Conservation (phyloP, 768 basidiomycete species). For the Fomitopsis serialis region DNA sequence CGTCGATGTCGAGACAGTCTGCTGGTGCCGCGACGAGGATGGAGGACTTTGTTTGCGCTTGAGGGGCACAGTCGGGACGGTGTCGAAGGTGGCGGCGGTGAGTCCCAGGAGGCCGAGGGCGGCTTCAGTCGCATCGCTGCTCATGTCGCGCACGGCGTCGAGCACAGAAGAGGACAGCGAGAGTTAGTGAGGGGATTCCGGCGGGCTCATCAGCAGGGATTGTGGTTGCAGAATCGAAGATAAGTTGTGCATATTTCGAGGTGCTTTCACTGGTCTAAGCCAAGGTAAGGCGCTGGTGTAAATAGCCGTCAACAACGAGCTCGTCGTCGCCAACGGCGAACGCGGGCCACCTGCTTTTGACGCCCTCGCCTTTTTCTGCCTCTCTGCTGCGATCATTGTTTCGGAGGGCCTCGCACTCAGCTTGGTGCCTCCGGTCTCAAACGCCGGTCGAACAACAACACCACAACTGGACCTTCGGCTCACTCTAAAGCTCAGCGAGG, state of each 20-base stretch:
- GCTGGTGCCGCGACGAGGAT: constrained; percentile 1
- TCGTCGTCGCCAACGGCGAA: background rate
- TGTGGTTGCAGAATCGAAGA: background rate
- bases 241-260: background rate
- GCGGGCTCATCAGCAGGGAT: background rate
- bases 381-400: too few relatives aligned
- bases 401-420: too few relatives aligned
- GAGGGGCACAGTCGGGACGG: constrained; percentile 30
- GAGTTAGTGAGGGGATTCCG: background rate
- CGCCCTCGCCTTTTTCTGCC: background rate
- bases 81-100: constrained; percentile 28
- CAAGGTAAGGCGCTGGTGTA: background rate
- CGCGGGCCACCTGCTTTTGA: background rate
- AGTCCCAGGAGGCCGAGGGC: constrained; percentile 49
- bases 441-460: too few relatives aligned
- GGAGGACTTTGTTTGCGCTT: constrained; percentile 29
- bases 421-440: too few relatives aligned
- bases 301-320: background rate
- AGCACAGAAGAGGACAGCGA: background rate
- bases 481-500: too few relatives aligned
- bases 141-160: constrained; percentile 24
- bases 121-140: constrained; percentile 54
- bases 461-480: too few relatives aligned
- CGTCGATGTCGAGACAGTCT: background rate
- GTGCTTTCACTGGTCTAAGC: background rate